These are phyloP conservation scores for Ascochyta clinopodiicola DNA, from an alignment of 2,329 filamentous ascomycete species.

Conservation along the genomic window DNA sequence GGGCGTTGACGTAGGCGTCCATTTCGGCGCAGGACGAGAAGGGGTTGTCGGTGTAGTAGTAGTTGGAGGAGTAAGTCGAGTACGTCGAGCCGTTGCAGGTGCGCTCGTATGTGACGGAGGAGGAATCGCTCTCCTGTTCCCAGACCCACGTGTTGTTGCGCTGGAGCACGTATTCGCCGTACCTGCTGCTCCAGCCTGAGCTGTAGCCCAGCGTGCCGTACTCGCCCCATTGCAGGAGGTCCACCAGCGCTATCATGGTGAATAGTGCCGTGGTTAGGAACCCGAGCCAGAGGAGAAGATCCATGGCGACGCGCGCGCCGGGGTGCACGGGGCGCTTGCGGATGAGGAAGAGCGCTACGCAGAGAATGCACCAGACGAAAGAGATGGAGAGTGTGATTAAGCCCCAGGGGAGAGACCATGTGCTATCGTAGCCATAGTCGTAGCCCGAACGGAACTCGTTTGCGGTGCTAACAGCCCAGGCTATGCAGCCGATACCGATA, in stretches of 20 bases:
- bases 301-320: constrained; percentile 42
- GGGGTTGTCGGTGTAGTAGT: not conserved
- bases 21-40: constrained; percentile 38
- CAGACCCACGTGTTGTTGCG: constrained; percentile 45
- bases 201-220: constrained; percentile 25
- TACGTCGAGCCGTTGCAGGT: constrained; percentile 18
- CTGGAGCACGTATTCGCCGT: constrained; percentile 32
- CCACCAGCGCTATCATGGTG: constrained; percentile 23
- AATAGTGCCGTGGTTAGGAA: constrained; percentile 39
- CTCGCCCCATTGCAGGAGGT: constrained; percentile 26
- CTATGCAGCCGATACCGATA: constrained; percentile 43
- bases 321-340: constrained; percentile 42
- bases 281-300: constrained; percentile 46
- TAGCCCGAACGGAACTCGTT: not conserved
- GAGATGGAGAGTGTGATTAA: constrained; percentile 42
- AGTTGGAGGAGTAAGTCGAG: not conserved
- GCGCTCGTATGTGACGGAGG: constrained; percentile 20
- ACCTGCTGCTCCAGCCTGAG: not conserved
- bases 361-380: constrained; percentile 39
- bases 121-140: constrained; percentile 14
- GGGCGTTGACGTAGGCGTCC: constrained; percentile 40
- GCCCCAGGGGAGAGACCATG: constrained; percentile 25
- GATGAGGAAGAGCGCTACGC: constrained; percentile 34
- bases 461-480: constrained; percentile 24
- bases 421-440: constrained; percentile 23